phyloP scores from a whole-genome alignment of 1,284 basidiomycete genomes.

The Lentinula novae-zelandiae region DNA sequence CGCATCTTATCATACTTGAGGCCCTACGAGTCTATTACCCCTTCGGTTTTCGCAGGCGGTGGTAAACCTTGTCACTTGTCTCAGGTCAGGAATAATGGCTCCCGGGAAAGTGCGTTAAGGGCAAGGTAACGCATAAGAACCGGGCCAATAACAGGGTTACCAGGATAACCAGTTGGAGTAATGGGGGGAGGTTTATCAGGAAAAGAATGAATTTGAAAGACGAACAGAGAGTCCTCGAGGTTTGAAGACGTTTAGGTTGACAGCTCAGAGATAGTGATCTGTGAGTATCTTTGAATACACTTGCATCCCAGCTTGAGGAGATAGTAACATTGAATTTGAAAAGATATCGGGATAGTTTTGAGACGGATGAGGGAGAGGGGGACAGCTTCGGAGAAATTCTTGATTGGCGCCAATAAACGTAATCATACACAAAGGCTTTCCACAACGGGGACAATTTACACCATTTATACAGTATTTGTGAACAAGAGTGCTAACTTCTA shows the following conservation, averaged over 20 bases:
- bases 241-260: slow-evolving; percentile 23
- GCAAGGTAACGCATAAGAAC: slow-evolving; percentile 17
- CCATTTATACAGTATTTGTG: no score
- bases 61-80: slow-evolving; percentile 14
- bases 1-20: slow-evolving; percentile 19
- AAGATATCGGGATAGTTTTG: slow-evolving; percentile 11
- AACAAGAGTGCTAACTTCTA: no score
- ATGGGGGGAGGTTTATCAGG: slow-evolving; percentile 17
- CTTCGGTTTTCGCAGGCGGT: slow-evolving; percentile 19
- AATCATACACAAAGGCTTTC: no score
- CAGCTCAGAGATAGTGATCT: slow-evolving; percentile 26
- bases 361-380: background rate
- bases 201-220: slow-evolving; percentile 17
- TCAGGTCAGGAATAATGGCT: slow-evolving; percentile 16
- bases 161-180: slow-evolving; percentile 3
- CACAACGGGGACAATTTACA: no score
- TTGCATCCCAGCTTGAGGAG: slow-evolving; percentile 20
- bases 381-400: background rate
- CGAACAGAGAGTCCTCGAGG: slow-evolving; percentile 24
- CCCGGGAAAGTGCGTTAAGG: slow-evolving; percentile 13
- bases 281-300: slow-evolving; percentile 27
- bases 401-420: no score
- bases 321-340: slow-evolving; percentile 20
- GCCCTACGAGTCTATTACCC: slow-evolving; percentile 19
- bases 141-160: slow-evolving; percentile 1